phyloP scores from a whole-genome alignment of 345 rosid genomes.

The Salix udensis region DNA sequence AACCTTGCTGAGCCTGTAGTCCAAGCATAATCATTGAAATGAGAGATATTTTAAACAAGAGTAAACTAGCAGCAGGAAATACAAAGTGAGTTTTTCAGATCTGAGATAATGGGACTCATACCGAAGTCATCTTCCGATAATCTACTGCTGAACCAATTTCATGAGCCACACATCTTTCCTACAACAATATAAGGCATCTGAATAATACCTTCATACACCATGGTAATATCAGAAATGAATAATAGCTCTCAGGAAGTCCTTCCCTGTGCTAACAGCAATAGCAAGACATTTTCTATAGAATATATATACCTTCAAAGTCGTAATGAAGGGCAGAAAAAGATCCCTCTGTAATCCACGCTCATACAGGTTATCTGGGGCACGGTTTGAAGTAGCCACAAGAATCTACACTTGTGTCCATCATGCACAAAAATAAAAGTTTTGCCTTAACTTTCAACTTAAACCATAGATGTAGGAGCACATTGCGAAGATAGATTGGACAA shows the following conservation, averaged over 20 bases:
- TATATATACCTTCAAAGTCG: slow-evolving; percentile 63
- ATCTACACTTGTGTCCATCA: slow-evolving; percentile 63
- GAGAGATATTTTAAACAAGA: background rate
- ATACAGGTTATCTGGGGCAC: slow-evolving; percentile 96
- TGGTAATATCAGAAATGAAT: background rate
- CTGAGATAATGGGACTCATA: slow-evolving; percentile 22
- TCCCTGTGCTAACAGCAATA: background rate
- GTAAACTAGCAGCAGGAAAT: slow-evolving; percentile 11
- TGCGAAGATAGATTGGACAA: background rate
- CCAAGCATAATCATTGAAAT: background rate
- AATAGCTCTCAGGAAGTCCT: background rate
- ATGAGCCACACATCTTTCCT: slow-evolving; percentile 78
- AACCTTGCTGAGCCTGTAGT: slow-evolving; percentile 84
- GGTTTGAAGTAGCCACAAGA: slow-evolving; percentile 92
- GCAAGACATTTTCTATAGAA: background rate
- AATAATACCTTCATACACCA: slow-evolving; percentile 6
- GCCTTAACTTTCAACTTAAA: slow-evolving; percentile 11
- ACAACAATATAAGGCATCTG: slow-evolving; percentile 16
- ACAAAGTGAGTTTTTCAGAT: slow-evolving; percentile 3
- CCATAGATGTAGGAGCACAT: background rate
- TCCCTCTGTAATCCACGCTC: slow-evolving; percentile 98
- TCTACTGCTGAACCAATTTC: slow-evolving; percentile 90
- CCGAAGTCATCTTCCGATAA: slow-evolving; percentile 88
- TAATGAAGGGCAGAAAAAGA: slow-evolving; percentile 89
- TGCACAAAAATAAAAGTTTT: slow-evolving; percentile 22